Evolutionary conservation across 78 protist genomes (phyloP).

Genomic region (Andalucia godoyi): DNA sequence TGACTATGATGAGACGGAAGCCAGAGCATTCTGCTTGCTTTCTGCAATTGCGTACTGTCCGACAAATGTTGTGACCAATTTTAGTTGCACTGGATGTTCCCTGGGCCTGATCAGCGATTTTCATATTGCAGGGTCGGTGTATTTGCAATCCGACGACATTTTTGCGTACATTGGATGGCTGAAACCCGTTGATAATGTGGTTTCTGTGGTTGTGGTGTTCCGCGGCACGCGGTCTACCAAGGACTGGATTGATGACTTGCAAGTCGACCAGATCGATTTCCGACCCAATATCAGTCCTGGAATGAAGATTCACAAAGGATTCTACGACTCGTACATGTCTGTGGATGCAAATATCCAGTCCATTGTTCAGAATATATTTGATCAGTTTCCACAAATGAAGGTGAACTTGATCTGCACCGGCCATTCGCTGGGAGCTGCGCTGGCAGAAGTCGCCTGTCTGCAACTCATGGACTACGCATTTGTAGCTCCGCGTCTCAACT

Average conservation of each 20-base stretch:
- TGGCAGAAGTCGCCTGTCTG: not conserved
- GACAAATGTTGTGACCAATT: too few relatives aligned
- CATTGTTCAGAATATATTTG: not conserved
- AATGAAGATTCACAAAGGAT: not conserved
- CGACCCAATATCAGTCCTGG: not conserved
- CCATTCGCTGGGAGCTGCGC: slow-evolving; percentile 8
- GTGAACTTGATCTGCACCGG: not conserved
- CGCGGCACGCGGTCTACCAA: not conserved
- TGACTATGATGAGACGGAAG: too few relatives aligned
- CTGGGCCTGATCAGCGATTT: too few relatives aligned
- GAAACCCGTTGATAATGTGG: too few relatives aligned
- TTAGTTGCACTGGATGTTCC: too few relatives aligned
- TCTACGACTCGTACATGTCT: not conserved
- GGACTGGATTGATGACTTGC: not conserved
- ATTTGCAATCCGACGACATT: too few relatives aligned
- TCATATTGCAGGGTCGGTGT: too few relatives aligned
- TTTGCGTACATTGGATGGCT: too few relatives aligned
- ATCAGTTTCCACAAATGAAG: too few relatives aligned
- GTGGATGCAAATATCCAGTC: not conserved
- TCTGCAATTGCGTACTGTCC: too few relatives aligned
- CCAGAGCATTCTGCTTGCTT: too few relatives aligned
- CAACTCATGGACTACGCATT: not conserved
- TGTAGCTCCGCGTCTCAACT: too few relatives aligned
- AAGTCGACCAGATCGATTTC: not conserved
- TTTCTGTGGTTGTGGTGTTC: not conserved